Base-by-base conservation (phyloP, 1,284 basidiomycete genomes). In the Testicularia cyperi region DNA sequence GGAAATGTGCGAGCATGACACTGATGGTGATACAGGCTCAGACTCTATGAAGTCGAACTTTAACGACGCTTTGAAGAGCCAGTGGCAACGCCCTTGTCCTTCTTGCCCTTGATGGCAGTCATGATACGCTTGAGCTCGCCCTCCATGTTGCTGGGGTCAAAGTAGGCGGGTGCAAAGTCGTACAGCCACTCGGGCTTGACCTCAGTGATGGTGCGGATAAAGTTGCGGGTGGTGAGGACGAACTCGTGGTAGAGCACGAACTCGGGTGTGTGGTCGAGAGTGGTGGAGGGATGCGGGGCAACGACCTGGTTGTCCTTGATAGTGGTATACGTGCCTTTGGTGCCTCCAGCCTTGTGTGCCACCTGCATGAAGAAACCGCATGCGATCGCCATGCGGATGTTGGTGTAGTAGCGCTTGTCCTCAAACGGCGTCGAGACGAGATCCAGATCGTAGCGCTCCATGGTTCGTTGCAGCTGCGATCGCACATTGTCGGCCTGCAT, bases 331-430 rank as follows among this genome's bases (percentile, higher is more conserved):
- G 53, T 42, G 26, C 65, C 65, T 31, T 66, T 65, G 42, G 54
- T 65, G 31, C 69, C 68, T n/a, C 61, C 61, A 4, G 64, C 56
- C 77, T 90, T 90, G 78, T 96, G 91, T 5, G 92, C 94, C 7
- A 94, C 86, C 77, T 97, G 94, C 94, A 96, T 96, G 80, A 98
- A 99, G 82, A 91, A 98, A 19, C 92, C 94, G 72, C 87, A 89
- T 0, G 90, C 87, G 32, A 98, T 81, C 2, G 88, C 86, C 78
- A 87, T 86, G 22, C 90, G 85, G 51, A 98, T 86, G 68, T 88
- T 87, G 49, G 80, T 72, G 78, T 85, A 89, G 72, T 90, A 85
- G 71, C 86, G 88, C 75, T 84, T 84, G 77, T 88, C 85, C 70
- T 96, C 88, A 52, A 79, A 79, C 2, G 79, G 77, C 1, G 86